A percentile compares a stretch with the other conserved stretches of the same genome.
These are phyloP conservation scores for Sclerotinia minor DNA, from an alignment of 2,329 filamentous ascomycete genomes.

Conservation along the genomic window DNA sequence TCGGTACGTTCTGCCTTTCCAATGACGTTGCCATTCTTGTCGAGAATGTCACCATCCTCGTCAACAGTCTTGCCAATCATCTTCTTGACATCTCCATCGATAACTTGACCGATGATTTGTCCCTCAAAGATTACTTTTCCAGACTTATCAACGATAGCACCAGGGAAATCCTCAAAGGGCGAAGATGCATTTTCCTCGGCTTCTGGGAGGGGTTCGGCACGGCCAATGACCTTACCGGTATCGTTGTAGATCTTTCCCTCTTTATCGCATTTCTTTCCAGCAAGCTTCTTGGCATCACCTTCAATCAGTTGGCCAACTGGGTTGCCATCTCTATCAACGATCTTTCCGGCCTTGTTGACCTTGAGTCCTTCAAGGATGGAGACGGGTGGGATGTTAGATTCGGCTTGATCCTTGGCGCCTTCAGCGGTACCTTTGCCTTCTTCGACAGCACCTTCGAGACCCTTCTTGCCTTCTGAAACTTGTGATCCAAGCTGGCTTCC, in stretches of 20 bases:
- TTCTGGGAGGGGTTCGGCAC: conserved; percentile 63
- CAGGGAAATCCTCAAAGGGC: conserved; percentile 60
- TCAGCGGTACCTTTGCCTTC: conserved; percentile 39
- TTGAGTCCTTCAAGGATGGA: conserved; percentile 52
- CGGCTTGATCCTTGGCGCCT: conserved; percentile 52
- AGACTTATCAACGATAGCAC: conserved; percentile 52
- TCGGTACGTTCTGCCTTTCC: conserved; percentile 41
- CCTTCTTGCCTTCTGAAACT: conserved; percentile 37
- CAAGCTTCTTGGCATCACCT: conserved; percentile 63
- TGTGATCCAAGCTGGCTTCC: conserved; percentile 20
- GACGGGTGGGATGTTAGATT: conserved; percentile 44
- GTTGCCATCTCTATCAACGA: conserved; percentile 48
- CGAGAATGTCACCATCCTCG: conserved; percentile 78
- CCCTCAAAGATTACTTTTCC: conserved; percentile 55
- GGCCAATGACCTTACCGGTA: conserved; percentile 65
- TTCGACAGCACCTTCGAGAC: conserved; percentile 34
- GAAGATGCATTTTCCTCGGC: conserved; percentile 50
- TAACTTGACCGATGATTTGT: conserved; percentile 57
- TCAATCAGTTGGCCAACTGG: conserved; percentile 61
- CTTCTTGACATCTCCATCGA: conserved; percentile 63
- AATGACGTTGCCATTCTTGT: conserved; percentile 66
- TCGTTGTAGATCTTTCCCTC: conserved; percentile 73
- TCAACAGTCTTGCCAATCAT: conserved; percentile 70
- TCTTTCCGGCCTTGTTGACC: conserved; percentile 58
- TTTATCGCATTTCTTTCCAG: conserved; percentile 64